These are phyloP conservation scores for Parmelia sp. DNA, from an alignment of 495 filamentous ascomycete genomes.

Conservation along the genomic window DNA sequence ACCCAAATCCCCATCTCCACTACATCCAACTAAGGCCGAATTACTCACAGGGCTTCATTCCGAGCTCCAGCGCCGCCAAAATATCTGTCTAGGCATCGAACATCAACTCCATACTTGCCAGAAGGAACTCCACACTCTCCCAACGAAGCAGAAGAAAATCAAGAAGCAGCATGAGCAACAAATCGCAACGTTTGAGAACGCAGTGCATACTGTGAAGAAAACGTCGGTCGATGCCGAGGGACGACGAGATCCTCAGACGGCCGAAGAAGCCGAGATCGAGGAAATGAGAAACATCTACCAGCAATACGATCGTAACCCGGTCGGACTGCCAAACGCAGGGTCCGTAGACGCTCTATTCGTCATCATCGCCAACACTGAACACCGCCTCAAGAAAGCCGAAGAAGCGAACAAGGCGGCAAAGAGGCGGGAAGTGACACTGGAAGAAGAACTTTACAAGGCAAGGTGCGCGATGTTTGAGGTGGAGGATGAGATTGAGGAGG, in stretches of 20 bases:
- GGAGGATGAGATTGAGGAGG: conserved; percentile 2
- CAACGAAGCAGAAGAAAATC: background rate
- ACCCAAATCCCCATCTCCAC: background rate
- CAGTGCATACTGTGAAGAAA: background rate
- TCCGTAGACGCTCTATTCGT: background rate
- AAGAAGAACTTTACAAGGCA: background rate
- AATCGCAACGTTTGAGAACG: background rate
- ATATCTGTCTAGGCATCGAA: background rate
- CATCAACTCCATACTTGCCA: background rate
- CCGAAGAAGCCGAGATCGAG: background rate
- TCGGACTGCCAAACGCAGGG: background rate
- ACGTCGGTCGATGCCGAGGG: background rate
- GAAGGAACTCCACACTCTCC: background rate
- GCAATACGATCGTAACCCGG: background rate
- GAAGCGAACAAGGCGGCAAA: background rate
- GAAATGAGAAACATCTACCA: background rate
- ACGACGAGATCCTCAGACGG: background rate
- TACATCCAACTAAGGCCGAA: background rate
- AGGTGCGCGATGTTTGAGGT: background rate
- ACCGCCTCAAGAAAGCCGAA: background rate
- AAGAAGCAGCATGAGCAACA: background rate
- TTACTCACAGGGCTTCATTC: background rate
- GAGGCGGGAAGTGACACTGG: background rate
- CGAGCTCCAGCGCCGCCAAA: background rate
- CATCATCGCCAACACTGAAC: background rate